Evolutionary conservation across 2,329 filamentous ascomycete species (phyloP).

Genomic region (Aplosporella prunicola): DNA sequence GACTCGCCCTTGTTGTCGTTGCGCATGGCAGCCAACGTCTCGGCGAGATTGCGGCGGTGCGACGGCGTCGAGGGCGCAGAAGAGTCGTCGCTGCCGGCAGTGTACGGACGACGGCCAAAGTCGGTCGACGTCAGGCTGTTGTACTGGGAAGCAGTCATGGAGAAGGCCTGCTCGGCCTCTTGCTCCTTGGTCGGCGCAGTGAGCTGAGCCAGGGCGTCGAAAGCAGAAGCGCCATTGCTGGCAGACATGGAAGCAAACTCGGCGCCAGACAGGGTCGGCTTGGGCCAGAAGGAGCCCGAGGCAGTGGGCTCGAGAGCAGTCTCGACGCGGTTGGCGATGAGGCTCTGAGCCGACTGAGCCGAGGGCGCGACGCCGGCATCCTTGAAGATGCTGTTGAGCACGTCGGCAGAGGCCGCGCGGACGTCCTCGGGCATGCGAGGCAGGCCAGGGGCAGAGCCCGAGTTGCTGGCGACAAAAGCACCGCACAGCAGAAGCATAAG

Average conservation of each 20-base stretch:
- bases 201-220: slow-evolving; percentile 34
- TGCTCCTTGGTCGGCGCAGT: slow-evolving; percentile 66
- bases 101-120: slow-evolving; percentile 46
- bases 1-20: slow-evolving; percentile 56
- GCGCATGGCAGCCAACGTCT: slow-evolving; percentile 73
- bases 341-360: slow-evolving; percentile 23
- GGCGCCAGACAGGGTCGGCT: slow-evolving; percentile 27
- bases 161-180: slow-evolving; percentile 79
- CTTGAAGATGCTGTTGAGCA: slow-evolving; percentile 74
- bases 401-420: slow-evolving; percentile 64
- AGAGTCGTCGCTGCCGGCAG: slow-evolving; percentile 41
- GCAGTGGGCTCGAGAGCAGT: slow-evolving; percentile 29
- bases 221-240: slow-evolving; percentile 19
- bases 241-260: slow-evolving; percentile 26
- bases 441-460: slow-evolving; percentile 59
- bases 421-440: slow-evolving; percentile 73
- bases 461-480: slow-evolving; percentile 88
- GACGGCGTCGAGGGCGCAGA: slow-evolving; percentile 29
- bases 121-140: slow-evolving; percentile 71
- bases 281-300: slow-evolving; percentile 28
- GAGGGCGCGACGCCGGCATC: slow-evolving; percentile 55
- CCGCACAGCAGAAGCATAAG: slow-evolving; percentile 95
- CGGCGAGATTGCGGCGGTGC: slow-evolving; percentile 64
- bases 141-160: slow-evolving; percentile 78
- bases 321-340: slow-evolving; percentile 45